Conservation (phyloP, 148 eudicot species). For the Suaeda aralocaspica region DNA sequence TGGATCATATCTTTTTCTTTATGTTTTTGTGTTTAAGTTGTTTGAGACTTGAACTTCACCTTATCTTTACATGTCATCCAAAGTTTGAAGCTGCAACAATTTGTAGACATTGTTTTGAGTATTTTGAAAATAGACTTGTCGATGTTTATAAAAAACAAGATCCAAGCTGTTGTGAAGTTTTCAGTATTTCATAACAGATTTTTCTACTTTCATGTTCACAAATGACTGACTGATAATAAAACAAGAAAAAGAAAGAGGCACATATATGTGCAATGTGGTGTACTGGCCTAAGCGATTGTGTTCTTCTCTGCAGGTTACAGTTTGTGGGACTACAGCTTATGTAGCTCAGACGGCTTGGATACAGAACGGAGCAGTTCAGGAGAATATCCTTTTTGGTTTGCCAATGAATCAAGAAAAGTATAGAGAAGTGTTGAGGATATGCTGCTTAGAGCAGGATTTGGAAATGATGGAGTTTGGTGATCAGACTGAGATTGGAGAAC, state of each 20-base stretch:
- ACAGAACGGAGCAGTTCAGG: slow-evolving; percentile 83
- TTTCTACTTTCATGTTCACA: too few relatives aligned
- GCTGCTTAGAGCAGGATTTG: slow-evolving; percentile 79
- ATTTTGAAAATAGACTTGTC: neutral
- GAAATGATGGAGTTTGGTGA: slow-evolving; percentile 97
- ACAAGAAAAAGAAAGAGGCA: too few relatives aligned
- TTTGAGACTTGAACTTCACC: neutral
- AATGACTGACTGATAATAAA: too few relatives aligned
- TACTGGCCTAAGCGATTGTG: neutral
- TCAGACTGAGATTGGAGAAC: slow-evolving; percentile 98
- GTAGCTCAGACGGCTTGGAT: slow-evolving; percentile 98
- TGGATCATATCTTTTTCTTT: neutral
- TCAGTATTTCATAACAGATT: neutral
- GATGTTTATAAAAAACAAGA: neutral
- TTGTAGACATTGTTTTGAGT: too few relatives aligned
- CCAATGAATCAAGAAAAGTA: slow-evolving; percentile 69
- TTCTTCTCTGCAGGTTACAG: slow-evolving; percentile 45
- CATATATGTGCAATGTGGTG: too few relatives aligned
- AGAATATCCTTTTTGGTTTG: slow-evolving; percentile 78
- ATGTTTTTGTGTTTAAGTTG: neutral
- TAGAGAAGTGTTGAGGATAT: slow-evolving; percentile 59
- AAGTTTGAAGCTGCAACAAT: too few relatives aligned
- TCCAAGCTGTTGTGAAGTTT: neutral
- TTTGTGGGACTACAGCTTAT: slow-evolving; percentile 91
- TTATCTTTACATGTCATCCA: too few relatives aligned